Percentiles rank a stretch among this genome's conserved stretches.
phyloP scores from a whole-genome alignment of 352 stramenopile species.

The Globisporangium abappressorium region DNA sequence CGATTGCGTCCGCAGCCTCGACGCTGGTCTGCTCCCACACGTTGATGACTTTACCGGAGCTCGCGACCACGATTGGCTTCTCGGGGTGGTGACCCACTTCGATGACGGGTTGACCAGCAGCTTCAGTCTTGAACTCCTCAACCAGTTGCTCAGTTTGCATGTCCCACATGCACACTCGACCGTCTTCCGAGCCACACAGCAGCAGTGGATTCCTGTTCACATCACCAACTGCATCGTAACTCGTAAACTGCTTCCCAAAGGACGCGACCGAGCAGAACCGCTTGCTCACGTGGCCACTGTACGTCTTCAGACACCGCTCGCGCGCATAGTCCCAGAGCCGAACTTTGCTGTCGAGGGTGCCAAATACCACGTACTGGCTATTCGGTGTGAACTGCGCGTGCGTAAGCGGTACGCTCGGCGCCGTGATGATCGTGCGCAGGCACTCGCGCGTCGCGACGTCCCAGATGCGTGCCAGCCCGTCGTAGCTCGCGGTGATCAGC shows the following conservation, averaged over 20 bases:
- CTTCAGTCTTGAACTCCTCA: slow-evolving; percentile 11
- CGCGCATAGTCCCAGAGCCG: slow-evolving; percentile 89
- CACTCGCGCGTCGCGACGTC: slow-evolving; percentile 95
- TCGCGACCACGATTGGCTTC: slow-evolving; percentile 59
- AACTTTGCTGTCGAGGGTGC: slow-evolving; percentile 89
- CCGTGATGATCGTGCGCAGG: slow-evolving; percentile 90
- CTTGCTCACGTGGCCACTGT: slow-evolving; percentile 69
- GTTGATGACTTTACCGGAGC: slow-evolving; percentile 72
- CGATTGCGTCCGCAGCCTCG: background rate
- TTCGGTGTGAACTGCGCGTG: slow-evolving; percentile 93
- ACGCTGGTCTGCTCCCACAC: slow-evolving; percentile 31
- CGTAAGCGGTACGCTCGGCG: slow-evolving; percentile 55
- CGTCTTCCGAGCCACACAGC: slow-evolving; percentile 92
- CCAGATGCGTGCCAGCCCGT: slow-evolving; percentile 92
- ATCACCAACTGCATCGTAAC: background rate
- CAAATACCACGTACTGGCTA: slow-evolving; percentile 90
- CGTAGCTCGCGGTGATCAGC: slow-evolving; percentile 81
- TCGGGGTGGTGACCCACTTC: slow-evolving; percentile 81
- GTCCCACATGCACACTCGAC: slow-evolving; percentile 91
- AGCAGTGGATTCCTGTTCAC: slow-evolving; percentile 37
- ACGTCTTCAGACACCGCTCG: slow-evolving; percentile 62
- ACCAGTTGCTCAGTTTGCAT: slow-evolving; percentile 74
- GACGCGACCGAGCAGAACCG: slow-evolving; percentile 87
- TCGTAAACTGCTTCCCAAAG: slow-evolving; percentile 38
- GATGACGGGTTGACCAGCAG: slow-evolving; percentile 81